These are phyloP conservation scores for Helotiales sp. DNA, from an alignment of 2,329 filamentous ascomycete genomes.

Conservation along the genomic window DNA sequence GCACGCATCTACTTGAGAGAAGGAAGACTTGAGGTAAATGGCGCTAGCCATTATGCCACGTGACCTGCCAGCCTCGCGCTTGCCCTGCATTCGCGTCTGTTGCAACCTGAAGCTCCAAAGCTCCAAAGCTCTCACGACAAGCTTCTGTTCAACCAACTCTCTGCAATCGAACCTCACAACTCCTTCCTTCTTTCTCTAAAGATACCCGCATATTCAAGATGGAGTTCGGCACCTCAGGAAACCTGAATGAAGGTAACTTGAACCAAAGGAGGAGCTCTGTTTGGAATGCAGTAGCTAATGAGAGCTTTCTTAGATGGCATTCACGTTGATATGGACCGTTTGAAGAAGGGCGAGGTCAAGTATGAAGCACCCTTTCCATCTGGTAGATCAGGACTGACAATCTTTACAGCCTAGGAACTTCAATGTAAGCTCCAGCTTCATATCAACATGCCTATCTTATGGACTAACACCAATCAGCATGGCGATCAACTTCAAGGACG, in stretches of 20 bases:
- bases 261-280: slow-evolving; percentile 22
- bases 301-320: slow-evolving; percentile 78
- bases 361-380: slow-evolving; percentile 55
- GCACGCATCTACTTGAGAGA: no score
- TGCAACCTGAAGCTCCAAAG: slow-evolving; percentile 29
- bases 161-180: slow-evolving; percentile 4
- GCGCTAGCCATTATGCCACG: neutral
- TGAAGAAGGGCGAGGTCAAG: slow-evolving; percentile 99
- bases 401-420: slow-evolving; percentile 81
- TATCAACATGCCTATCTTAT: slow-evolving; percentile 24
- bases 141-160: slow-evolving; percentile 15
- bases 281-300: slow-evolving; percentile 37
- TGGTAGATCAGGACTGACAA: slow-evolving; percentile 25
- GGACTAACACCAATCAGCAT: slow-evolving; percentile 64
- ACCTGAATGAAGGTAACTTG: slow-evolving; percentile 64
- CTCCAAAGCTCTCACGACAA: slow-evolving; percentile 32
- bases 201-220: slow-evolving; percentile 48
- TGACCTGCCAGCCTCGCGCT: slow-evolving; percentile 26
- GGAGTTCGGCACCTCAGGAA: slow-evolving; percentile 68
- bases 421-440: slow-evolving; percentile 70
- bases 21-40: neutral
- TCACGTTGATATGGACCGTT: slow-evolving; percentile 96
- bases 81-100: slow-evolving; percentile 31
- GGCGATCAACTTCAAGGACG: slow-evolving; percentile 99
- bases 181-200: slow-evolving; percentile 2